Conservation (phyloP, 768 basidiomycete species). For the Cystofilobasidium capitatum region DNA sequence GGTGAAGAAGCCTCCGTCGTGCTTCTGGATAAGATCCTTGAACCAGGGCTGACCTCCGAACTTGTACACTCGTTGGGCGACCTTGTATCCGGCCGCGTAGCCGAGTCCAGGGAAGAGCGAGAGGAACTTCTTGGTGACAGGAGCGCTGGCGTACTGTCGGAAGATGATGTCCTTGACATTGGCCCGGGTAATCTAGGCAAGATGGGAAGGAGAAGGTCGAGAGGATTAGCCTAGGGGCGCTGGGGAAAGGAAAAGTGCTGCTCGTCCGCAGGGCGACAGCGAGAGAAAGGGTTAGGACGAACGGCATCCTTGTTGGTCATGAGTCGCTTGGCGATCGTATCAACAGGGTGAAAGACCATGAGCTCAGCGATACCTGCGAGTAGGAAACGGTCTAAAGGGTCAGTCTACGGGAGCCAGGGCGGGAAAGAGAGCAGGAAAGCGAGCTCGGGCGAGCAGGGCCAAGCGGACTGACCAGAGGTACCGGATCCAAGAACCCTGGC, state of each 20-base stretch:
- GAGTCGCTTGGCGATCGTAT: slow-evolving; percentile 88
- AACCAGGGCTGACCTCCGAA: slow-evolving; percentile 98
- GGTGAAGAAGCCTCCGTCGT: slow-evolving; percentile 73
- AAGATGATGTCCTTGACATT: slow-evolving; percentile 73
- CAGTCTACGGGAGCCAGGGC: not conserved
- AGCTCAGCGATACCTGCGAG: slow-evolving; percentile 79
- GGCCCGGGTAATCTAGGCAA: slow-evolving; percentile 38
- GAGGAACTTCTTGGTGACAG: slow-evolving; percentile 58
- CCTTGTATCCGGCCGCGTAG: slow-evolving; percentile 96
- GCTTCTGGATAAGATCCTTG: slow-evolving; percentile 73
- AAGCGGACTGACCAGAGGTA: slow-evolving; percentile 58
- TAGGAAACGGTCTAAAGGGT: not conserved
- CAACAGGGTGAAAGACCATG: slow-evolving; percentile 74
- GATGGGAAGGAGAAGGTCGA: slow-evolving; percentile 43
- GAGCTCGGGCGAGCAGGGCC: not conserved
- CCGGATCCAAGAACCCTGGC: slow-evolving; percentile 88
- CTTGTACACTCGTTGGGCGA: slow-evolving; percentile 88
- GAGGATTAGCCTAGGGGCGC: slow-evolving; percentile 45
- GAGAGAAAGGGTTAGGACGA: not conserved
- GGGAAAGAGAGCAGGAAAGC: not conserved
- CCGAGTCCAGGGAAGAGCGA: slow-evolving; percentile 97
- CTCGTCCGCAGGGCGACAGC: not conserved
- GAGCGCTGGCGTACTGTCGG: slow-evolving; percentile 64
- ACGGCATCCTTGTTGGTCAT: slow-evolving; percentile 81
- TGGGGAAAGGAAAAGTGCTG: slow-evolving; percentile 34